Evolutionary conservation across 768 basidiomycete species (phyloP).

Genomic region (Mycena vitilis): DNA sequence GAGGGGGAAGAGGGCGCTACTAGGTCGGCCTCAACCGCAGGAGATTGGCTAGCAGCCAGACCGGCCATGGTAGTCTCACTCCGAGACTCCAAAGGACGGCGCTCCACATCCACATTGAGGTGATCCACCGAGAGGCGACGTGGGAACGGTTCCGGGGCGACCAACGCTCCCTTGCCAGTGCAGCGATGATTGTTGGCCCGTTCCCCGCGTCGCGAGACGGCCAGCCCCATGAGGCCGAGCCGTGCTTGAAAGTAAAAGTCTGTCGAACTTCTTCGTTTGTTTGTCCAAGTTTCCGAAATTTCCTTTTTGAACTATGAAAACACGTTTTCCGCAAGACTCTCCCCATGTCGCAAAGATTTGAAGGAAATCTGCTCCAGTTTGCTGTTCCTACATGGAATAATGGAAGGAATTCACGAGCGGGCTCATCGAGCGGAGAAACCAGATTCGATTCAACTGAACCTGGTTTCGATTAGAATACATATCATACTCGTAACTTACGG

Average conservation of each 20-base stretch:
- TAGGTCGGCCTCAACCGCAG: not conserved
- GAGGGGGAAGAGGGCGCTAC: conserved; percentile 1
- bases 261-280: not conserved
- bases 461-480: not conserved
- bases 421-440: too few relatives aligned
- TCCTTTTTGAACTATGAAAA: conserved; percentile 23
- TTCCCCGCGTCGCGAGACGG: conserved; percentile 44
- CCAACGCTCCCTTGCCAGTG: not conserved
- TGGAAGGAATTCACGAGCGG: too few relatives aligned
- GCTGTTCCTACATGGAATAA: too few relatives aligned
- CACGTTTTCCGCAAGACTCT: not conserved
- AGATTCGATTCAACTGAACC: not conserved
- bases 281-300: conserved; percentile 2
- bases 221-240: conserved; percentile 16
- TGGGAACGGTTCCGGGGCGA: not conserved
- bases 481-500: not conserved
- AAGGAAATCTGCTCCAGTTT: too few relatives aligned
- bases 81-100: not conserved
- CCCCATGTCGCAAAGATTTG: too few relatives aligned
- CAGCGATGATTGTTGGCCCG: conserved; percentile 31
- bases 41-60: not conserved
- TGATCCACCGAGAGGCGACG: not conserved
- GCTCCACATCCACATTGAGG: conserved; percentile 2
- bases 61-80: not conserved
- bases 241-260: not conserved